Evolutionary conservation across 495 filamentous ascomycete genomes (phyloP).

Genomic region (Penicillium riverlandense): DNA sequence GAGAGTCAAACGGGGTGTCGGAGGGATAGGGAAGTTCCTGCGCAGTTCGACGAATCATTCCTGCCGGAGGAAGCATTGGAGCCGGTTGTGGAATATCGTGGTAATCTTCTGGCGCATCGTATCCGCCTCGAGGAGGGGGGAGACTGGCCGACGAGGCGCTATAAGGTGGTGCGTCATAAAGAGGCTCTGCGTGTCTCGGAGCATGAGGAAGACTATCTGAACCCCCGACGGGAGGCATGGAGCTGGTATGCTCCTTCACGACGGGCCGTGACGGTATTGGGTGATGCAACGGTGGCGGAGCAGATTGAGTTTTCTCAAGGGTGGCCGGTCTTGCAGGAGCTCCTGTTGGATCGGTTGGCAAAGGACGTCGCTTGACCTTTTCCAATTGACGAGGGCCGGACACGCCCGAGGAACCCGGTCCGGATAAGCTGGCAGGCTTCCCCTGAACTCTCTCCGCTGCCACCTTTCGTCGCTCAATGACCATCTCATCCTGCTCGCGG

Average conservation of each 20-base stretch:
- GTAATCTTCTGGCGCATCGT: slow-evolving; percentile 24
- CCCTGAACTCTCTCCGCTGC: slow-evolving; percentile 25
- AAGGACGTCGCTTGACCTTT: slow-evolving; percentile 66
- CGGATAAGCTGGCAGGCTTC: slow-evolving; percentile 12
- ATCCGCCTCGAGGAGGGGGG: slow-evolving; percentile 12
- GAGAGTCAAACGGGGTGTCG: slow-evolving; percentile 15
- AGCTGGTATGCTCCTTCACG: slow-evolving; percentile 16
- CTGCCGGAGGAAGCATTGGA: slow-evolving; percentile 10
- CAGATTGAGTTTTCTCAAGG: slow-evolving; percentile 19
- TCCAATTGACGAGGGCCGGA: slow-evolving; percentile 54
- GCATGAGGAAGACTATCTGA: slow-evolving; percentile 13
- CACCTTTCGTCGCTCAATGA: slow-evolving; percentile 47
- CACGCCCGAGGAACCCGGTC: slow-evolving; percentile 20
- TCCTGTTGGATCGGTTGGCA: slow-evolving; percentile 65
- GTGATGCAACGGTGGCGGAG: slow-evolving; percentile 17
- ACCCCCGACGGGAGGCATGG: slow-evolving; percentile 9
- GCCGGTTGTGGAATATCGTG: slow-evolving; percentile 12
- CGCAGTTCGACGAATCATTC: slow-evolving; percentile 9
- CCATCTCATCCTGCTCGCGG: slow-evolving; percentile 66
- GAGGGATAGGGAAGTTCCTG: slow-evolving; percentile 17
- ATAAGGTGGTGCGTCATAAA: slow-evolving; percentile 17
- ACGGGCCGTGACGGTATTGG: slow-evolving; percentile 16
- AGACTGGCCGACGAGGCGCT: slow-evolving; percentile 9
- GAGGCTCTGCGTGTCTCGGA: slow-evolving; percentile 16
- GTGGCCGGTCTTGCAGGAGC: slow-evolving; percentile 15